phyloP scores from a whole-genome alignment of 2,329 filamentous ascomycete genomes.

The Nemania serpens region DNA sequence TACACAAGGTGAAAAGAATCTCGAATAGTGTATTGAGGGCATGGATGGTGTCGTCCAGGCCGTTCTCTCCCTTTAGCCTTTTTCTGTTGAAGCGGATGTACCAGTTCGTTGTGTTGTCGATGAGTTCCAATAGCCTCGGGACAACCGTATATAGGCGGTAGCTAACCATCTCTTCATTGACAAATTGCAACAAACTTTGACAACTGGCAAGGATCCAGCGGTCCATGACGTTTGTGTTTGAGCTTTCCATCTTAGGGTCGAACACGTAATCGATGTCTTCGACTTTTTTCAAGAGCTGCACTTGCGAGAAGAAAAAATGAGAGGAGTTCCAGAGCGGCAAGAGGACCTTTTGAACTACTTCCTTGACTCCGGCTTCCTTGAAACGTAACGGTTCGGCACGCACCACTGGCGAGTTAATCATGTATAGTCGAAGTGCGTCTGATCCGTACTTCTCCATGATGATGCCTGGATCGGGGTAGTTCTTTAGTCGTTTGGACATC shows the following conservation, averaged over 20 bases:
- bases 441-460: slow-evolving; percentile 89
- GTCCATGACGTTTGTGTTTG: slow-evolving; percentile 92
- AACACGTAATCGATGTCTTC: slow-evolving; percentile 77
- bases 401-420: slow-evolving; percentile 96
- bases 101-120: slow-evolving; percentile 98
- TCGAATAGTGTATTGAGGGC: slow-evolving; percentile 95
- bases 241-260: slow-evolving; percentile 73
- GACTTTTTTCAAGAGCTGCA: slow-evolving; percentile 83
- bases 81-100: slow-evolving; percentile 95
- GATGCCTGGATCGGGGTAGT: slow-evolving; percentile 85
- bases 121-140: slow-evolving; percentile 77
- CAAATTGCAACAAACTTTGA: slow-evolving; percentile 87
- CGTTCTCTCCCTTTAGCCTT: slow-evolving; percentile 67
- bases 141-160: slow-evolving; percentile 91
- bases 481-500: slow-evolving; percentile 97
- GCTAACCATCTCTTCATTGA: slow-evolving; percentile 87
- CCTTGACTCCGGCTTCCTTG: slow-evolving; percentile 90
- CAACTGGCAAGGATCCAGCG: slow-evolving; percentile 92
- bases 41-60: slow-evolving; percentile 79
- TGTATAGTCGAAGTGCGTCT: slow-evolving; percentile 89
- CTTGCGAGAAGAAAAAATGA: slow-evolving; percentile 93
- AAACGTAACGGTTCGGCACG: slow-evolving; percentile 88
- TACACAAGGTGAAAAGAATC: slow-evolving; percentile 78
- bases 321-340: slow-evolving; percentile 95
- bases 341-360: slow-evolving; percentile 90